A percentile compares a stretch with the other conserved stretches of the same genome.
Evolutionary conservation across 1,139 yeast species (phyloP).

Genomic region (Blastobotrys raffinosifermentans): DNA sequence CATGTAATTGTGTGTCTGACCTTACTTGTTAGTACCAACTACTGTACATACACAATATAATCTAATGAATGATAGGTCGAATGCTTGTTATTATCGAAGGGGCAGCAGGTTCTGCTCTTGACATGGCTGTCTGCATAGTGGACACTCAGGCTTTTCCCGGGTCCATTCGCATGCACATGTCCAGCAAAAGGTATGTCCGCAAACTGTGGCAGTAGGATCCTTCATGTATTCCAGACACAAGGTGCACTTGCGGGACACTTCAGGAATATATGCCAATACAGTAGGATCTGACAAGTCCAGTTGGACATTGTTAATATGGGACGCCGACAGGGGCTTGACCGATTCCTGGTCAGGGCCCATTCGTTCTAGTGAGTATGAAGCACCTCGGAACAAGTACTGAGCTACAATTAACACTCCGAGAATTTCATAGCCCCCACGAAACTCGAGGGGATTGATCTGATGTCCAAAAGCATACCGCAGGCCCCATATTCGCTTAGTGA

Average conservation of each 20-base stretch:
- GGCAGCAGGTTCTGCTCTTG: slow-evolving; percentile 72
- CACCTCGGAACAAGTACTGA: slow-evolving; percentile 39
- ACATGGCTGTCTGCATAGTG: slow-evolving; percentile 76
- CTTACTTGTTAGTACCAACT: background rate
- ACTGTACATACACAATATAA: background rate
- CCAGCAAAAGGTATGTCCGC: slow-evolving; percentile 97
- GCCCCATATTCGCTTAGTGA: slow-evolving; percentile 73
- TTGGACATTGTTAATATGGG: slow-evolving; percentile 1
- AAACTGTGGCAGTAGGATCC: slow-evolving; percentile 78
- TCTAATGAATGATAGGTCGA: no score
- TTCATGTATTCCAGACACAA: slow-evolving; percentile 75
- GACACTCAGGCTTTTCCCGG: slow-evolving; percentile 81
- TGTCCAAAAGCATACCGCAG: slow-evolving; percentile 54
- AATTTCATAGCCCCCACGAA: slow-evolving; percentile 63
- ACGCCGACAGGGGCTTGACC: slow-evolving; percentile 2
- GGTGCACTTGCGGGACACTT: slow-evolving; percentile 68
- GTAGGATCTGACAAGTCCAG: slow-evolving; percentile 54
- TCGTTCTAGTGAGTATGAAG: background rate
- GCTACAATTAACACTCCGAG: slow-evolving; percentile 65
- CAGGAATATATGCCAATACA: slow-evolving; percentile 64
- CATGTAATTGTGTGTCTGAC: slow-evolving; percentile 2
- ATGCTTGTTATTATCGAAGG: slow-evolving; percentile 37
- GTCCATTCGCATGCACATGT: slow-evolving; percentile 86
- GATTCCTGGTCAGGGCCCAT: background rate
- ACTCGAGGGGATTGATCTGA: slow-evolving; percentile 25